phyloP scores from a whole-genome alignment of 805 yeast genomes.

The Wickerhamiella vanderwaltii region DNA sequence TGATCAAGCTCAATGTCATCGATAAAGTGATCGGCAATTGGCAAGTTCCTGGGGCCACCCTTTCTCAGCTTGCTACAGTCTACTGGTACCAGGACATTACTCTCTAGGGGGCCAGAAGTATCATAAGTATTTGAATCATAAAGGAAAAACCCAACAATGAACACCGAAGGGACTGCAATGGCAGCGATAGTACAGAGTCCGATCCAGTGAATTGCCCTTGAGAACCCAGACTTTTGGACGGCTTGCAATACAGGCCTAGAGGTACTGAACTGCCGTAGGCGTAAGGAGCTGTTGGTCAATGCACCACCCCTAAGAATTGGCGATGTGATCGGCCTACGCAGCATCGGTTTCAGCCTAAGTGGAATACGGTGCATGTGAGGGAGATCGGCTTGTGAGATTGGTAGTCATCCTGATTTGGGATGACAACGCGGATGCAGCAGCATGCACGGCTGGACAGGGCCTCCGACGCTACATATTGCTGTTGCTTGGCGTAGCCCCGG shows the following conservation, averaged over 20 bases:
- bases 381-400: no score
- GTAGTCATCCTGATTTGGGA: no score
- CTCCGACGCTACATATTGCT: no score
- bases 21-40: conserved; percentile 42
- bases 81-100: conserved; percentile 37
- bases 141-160: conserved; percentile 40
- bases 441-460: no score
- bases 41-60: conserved; percentile 65
- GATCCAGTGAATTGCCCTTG: conserved; percentile 2
- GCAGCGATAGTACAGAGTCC: conserved; percentile 6
- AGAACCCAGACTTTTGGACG: neutral
- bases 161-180: conserved; percentile 21
- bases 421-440: no score
- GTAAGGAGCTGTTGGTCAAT: no score
- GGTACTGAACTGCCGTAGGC: neutral
- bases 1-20: conserved; percentile 44
- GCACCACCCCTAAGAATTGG: no score
- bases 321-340: no score
- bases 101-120: conserved; percentile 26
- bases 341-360: no score
- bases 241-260: neutral
- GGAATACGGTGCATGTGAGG: no score
- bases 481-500: no score
- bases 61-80: conserved; percentile 41
- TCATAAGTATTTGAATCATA: conserved; percentile 57